Base-by-base conservation (phyloP, 2,329 filamentous ascomycete genomes). In the Xylariaceae sp. region DNA sequence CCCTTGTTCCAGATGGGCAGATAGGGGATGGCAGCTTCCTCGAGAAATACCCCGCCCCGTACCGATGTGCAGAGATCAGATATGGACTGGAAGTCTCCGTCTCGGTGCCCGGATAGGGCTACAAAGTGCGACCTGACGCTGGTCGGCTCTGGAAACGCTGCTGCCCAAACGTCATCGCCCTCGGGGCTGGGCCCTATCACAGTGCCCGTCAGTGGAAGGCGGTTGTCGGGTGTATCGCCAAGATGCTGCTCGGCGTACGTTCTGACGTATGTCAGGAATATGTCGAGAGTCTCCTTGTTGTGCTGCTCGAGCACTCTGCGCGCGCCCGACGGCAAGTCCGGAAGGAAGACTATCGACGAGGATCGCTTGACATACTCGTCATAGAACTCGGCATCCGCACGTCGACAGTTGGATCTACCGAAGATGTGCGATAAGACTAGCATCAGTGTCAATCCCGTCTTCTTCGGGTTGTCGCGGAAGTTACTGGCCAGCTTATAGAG, bases 401-500 rank as follows among this genome's bases (percentile, higher is more conserved):
- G 30, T 9, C 30, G 6, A 15, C 30, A 32, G 6, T 32, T 17
- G 30, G 6, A 17, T 19, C 30, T 8, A 15, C 17, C 17, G 30
- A 32, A 32, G 15, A 32, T 17, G 18, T 32, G 30, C n/a, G 30
- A 9, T 15, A 32, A 9, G 13, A 32, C 30, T 8, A 14, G 40
- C 42, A 32, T 32, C 13, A 32, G n/a, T 8, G 26, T 13, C 8
- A 28, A 13, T 8, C 26, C 26, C 8, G 26, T 28, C 8, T 34
- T 24, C 6, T 24, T 60, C 1, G 70, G 67, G 12, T 71, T 69
- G 3, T 56, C 62, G 30, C 73, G 60, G 24, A 85, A 68, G 12
- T 73, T 65, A 2, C 67, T 67, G 54, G 83, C 86, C 0, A 89
- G 60, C 15, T 67, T 36, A 44, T 70, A 65, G 56, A 89, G 83